Evolutionary conservation across 2,329 filamentous ascomycete genomes (phyloP).

Genomic region (Trichoderma pleuroti): DNA sequence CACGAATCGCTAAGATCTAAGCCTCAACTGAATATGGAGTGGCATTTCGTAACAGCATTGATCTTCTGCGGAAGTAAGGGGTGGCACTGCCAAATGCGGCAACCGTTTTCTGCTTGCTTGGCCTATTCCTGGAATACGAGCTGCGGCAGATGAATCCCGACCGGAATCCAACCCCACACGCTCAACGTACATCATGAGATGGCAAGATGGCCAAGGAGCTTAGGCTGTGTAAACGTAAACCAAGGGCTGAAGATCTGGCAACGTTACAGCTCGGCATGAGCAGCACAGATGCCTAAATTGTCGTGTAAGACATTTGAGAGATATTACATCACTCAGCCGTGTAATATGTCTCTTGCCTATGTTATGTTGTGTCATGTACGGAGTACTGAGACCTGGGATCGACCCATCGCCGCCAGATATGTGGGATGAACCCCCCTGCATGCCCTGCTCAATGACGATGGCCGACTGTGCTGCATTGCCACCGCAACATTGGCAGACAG

Average conservation of each 20-base stretch:
- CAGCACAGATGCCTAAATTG: neutral
- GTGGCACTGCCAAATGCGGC: neutral
- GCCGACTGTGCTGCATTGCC: constrained; percentile 3
- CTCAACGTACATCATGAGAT: neutral
- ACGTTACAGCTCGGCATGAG: neutral
- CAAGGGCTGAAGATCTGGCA: neutral
- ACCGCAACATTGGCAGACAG: neutral
- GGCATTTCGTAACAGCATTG: neutral
- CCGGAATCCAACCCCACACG: neutral
- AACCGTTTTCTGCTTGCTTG: neutral
- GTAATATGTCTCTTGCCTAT: neutral
- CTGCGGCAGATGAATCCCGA: neutral
- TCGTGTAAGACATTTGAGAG: neutral
- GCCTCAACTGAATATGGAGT: neutral
- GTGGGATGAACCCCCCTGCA: neutral
- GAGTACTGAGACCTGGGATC: neutral
- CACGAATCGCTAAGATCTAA: neutral
- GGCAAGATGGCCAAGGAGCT: neutral
- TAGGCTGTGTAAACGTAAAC: neutral
- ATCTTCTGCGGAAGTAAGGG: neutral
- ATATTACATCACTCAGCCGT: neutral
- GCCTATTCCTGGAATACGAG: constrained; percentile 13
- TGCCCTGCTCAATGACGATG: neutral
- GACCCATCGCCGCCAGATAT: neutral
- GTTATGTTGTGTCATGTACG: neutral